A percentile compares a stretch with the other conserved stretches of the same genome.
phyloP scores from a whole-genome alignment of 1,284 basidiomycete genomes.

The Veloporphyrellus conicus region DNA sequence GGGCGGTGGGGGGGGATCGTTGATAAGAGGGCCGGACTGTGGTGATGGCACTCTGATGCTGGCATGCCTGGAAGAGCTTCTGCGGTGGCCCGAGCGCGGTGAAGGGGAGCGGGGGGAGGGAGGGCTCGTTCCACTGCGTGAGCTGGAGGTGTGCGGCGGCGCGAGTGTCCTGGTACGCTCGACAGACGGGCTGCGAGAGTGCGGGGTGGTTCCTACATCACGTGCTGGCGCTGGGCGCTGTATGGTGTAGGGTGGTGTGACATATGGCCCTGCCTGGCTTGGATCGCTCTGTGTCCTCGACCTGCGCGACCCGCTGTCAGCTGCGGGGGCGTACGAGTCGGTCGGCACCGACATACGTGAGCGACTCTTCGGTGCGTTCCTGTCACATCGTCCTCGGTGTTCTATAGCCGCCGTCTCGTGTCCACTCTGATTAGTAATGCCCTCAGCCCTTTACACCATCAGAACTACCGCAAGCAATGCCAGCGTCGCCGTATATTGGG shows the following conservation, averaged over 20 bases:
- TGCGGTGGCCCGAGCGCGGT: conserved; percentile 14
- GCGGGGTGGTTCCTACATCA: conserved; percentile 3
- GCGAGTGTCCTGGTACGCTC: conserved; percentile 16
- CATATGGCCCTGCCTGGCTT: conserved; percentile 11
- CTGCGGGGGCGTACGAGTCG: conserved; percentile 17
- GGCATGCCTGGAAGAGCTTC: conserved; percentile 20
- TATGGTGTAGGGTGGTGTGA: conserved; percentile 23
- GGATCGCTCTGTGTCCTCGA: conserved; percentile 27
- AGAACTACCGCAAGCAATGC: too few species aligned
- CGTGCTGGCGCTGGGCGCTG: conserved; percentile 27
- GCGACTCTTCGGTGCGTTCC: background rate
- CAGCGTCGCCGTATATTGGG: too few species aligned
- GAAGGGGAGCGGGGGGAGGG: conserved; percentile 18
- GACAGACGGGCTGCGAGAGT: conserved; percentile 23
- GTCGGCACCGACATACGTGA: background rate
- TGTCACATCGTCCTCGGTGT: too few species aligned
- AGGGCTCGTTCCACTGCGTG: conserved; percentile 5
- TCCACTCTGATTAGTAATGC: too few species aligned
- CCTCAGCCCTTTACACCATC: too few species aligned
- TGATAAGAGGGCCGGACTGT: conserved; percentile 8
- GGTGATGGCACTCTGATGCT: conserved; percentile 14
- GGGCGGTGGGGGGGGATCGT: conserved; percentile 20
- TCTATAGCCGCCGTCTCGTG: too few species aligned
- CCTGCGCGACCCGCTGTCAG: too few species aligned
- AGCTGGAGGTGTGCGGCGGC: conserved; percentile 5